Conservation (phyloP, 306 rosid species). For the Fagus sylvatica region DNA sequence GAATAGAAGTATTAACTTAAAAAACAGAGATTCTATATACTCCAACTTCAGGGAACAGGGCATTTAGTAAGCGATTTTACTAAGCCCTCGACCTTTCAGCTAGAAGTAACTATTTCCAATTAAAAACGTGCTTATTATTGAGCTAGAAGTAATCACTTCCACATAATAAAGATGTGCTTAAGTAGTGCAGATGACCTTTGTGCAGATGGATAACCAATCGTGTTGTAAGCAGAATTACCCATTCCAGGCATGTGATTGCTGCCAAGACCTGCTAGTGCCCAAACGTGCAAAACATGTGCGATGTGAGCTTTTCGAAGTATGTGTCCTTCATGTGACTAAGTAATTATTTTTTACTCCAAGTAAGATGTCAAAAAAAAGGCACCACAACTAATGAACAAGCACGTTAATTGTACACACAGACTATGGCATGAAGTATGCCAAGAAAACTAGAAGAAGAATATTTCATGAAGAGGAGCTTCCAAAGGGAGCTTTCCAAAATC, state of each 20-base stretch:
- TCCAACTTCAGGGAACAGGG: constrained; percentile 33
- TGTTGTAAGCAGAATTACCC: constrained; percentile 95
- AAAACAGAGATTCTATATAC: constrained; percentile 11
- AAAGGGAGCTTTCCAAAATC: constrained; percentile 8
- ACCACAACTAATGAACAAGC: background rate
- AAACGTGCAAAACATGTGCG: constrained; percentile 97
- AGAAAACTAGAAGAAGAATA: constrained; percentile 1
- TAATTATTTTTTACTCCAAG: constrained; percentile 55
- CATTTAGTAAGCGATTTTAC: constrained; percentile 25
- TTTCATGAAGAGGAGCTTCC: constrained; percentile 12
- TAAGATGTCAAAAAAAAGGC: constrained; percentile 28
- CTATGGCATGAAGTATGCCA: constrained; percentile 9
- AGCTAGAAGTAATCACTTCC: constrained; percentile 53
- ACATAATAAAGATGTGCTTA: constrained; percentile 68
- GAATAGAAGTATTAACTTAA: constrained; percentile 20
- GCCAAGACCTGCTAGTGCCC: constrained; percentile 99
- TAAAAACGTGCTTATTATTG: constrained; percentile 41
- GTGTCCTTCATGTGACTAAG: constrained; percentile 77
- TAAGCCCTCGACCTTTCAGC: constrained; percentile 29
- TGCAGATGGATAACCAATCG: constrained; percentile 98
- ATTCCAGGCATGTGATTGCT: constrained; percentile 98
- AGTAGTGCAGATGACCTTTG: constrained; percentile 99
- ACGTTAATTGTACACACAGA: background rate
- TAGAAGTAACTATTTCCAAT: constrained; percentile 22
- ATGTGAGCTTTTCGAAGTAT: constrained; percentile 80